Percentiles rank a stretch among this genome's conserved stretches.
phyloP scores from a whole-genome alignment of 1,139 yeast genomes.

The Chernovozyma aurita region DNA sequence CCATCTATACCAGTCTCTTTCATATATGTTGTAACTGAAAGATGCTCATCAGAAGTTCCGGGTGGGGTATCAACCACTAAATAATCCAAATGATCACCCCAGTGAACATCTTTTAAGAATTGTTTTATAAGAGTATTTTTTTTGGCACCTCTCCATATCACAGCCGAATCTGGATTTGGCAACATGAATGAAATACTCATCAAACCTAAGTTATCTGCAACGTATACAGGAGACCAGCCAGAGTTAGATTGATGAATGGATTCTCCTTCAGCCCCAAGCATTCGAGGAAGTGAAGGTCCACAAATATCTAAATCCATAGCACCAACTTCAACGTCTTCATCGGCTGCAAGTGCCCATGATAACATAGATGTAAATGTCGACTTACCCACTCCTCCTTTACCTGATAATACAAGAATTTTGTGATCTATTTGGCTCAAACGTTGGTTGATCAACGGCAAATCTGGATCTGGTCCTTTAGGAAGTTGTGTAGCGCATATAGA shows the following conservation, averaged over 20 bases:
- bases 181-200: constrained; percentile 96
- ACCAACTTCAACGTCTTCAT: constrained; percentile 82
- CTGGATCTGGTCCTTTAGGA: constrained; percentile 96
- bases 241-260: constrained; percentile 81
- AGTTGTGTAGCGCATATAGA: constrained; percentile 74
- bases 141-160: constrained; percentile 96
- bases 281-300: constrained; percentile 93
- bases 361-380: constrained; percentile 94
- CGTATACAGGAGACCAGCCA: constrained; percentile 97
- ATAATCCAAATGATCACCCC: constrained; percentile 87
- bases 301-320: constrained; percentile 97
- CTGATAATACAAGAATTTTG: constrained; percentile 81
- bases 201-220: constrained; percentile 89
- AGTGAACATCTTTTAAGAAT: constrained; percentile 89
- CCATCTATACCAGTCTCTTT: constrained; percentile 94
- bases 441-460: constrained; percentile 70
- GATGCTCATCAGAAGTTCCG: constrained; percentile 96
- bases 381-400: constrained; percentile 98
- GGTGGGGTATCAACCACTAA: constrained; percentile 96
- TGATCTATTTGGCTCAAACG: constrained; percentile 69
- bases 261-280: constrained; percentile 91
- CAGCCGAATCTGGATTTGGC: constrained; percentile 89
- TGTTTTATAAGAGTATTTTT: constrained; percentile 92
- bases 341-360: constrained; percentile 93
- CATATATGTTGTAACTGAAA: constrained; percentile 82